Base-by-base conservation (phyloP, 805 yeast species). In the Schizosaccharomyces japonicus region DNA sequence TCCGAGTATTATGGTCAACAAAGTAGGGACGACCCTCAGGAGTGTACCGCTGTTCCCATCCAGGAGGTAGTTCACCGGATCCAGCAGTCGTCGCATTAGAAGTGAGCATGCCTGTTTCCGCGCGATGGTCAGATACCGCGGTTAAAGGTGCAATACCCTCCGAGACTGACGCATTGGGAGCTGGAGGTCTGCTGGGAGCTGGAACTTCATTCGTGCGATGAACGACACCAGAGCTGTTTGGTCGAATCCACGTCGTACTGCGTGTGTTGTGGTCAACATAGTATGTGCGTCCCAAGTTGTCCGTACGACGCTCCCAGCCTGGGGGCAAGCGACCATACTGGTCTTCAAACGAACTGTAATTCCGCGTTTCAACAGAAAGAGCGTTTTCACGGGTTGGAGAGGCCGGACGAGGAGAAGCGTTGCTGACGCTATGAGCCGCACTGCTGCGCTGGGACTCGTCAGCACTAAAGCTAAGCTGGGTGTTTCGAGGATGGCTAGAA, bases 261-360 rank as follows among this genome's bases (percentile, higher is more conserved):
- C 95, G 76, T 19, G 95, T 81, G 62, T 87, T 84, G 65, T 90
- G 99, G 64, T 90, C 99, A 32, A 90, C 98, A 60, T 87, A 90
- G 64, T 90, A 90, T 1, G 96, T 87, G 59, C 99, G 75, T 27
- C 98, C 98, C 58, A 84, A 81, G 62, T 84, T 83, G 62, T 90
- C 99, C 1, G 96, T 85, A 64, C 98, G 74, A 56, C 98, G 76
- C 63, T 90, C 99, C 96, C 98, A 90, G 3, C 99, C 99, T 5
- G 95, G 83, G 2, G 98, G 99, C 54, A 90, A 69, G 59, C 95
- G 71, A 39, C 99, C 99, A 56, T 76, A 75, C 62, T 87, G 96
- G 64, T 90, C 99, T 64, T 90, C 98, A 61, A 90, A 90, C 1
- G 96, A 82, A 4, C 94, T 80, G 56, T 77, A 78, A 10, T 61